Evolutionary conservation across 1,139 yeast species (phyloP).

Genomic region (Taphrina confusa): DNA sequence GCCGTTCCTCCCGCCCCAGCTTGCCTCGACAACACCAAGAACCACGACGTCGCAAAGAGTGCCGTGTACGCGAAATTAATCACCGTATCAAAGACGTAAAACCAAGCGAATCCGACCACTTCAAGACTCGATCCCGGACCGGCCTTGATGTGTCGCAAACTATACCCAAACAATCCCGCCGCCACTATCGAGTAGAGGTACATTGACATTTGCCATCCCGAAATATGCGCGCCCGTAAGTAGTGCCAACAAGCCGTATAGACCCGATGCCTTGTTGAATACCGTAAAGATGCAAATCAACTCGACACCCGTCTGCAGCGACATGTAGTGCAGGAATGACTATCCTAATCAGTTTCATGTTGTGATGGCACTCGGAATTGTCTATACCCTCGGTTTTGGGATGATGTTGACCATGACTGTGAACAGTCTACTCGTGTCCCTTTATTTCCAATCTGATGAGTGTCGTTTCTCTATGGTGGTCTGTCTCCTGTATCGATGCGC

Average conservation of each 20-base stretch:
- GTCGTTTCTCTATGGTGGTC: too few species aligned
- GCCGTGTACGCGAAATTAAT: constrained; percentile 68
- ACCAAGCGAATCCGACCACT: constrained; percentile 55
- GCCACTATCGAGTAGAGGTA: constrained; percentile 63
- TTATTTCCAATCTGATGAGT: too few species aligned
- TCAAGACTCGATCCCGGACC: constrained; percentile 17
- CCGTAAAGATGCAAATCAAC: constrained; percentile 70
- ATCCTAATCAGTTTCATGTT: too few species aligned
- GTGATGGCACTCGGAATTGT: too few species aligned
- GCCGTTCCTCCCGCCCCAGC: neutral
- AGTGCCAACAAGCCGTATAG: constrained; percentile 81
- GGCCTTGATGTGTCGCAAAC: constrained; percentile 48
- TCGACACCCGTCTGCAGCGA: constrained; percentile 91
- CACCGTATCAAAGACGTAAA: constrained; percentile 67
- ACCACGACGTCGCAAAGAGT: constrained; percentile 77
- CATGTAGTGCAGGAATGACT: constrained; percentile 56
- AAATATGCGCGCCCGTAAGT: constrained; percentile 80
- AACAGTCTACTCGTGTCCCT: too few species aligned
- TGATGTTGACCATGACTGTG: neutral
- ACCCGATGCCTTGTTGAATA: constrained; percentile 87
- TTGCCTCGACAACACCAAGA: constrained; percentile 44
- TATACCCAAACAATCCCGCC: constrained; percentile 70
- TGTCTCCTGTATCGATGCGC: too few species aligned
- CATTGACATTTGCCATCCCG: constrained; percentile 78
- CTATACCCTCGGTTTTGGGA: constrained; percentile 1